Percentiles rank a stretch among this genome's conserved stretches.
These are phyloP conservation scores for Coprinopsis marcescibilis DNA, from an alignment of 768 basidiomycete genomes.

Conservation along the genomic window DNA sequence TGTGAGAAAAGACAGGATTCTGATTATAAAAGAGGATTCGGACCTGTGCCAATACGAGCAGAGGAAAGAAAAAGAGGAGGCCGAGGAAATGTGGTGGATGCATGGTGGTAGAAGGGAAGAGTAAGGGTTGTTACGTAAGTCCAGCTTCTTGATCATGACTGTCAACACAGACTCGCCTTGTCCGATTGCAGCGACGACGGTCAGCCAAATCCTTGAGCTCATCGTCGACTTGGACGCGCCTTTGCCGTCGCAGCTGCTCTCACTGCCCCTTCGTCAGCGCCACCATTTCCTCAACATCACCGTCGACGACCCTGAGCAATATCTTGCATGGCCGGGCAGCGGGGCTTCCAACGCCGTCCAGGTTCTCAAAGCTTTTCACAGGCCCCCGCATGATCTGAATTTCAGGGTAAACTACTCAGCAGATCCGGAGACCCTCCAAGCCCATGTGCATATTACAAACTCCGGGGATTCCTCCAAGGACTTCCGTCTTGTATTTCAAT, in stretches of 20 bases:
- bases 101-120: constrained; percentile 20
- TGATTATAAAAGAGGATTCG: constrained; percentile 9
- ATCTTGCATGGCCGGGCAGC: constrained; percentile 60
- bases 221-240: constrained; percentile 46
- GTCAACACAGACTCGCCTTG: not conserved
- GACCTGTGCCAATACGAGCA: constrained; percentile 41
- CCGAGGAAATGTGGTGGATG: constrained; percentile 26
- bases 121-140: constrained; percentile 23
- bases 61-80: constrained; percentile 30
- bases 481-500: constrained; percentile 64
- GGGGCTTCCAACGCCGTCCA: constrained; percentile 28
- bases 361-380: constrained; percentile 26
- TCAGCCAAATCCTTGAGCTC: constrained; percentile 50
- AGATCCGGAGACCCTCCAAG: constrained; percentile 48
- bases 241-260: constrained; percentile 58
- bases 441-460: constrained; percentile 48
- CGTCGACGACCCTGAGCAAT: constrained; percentile 43
- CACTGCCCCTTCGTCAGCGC: constrained; percentile 51
- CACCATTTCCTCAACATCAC: constrained; percentile 58
- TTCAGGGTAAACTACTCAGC: constrained; percentile 29
- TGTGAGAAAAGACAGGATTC: constrained; percentile 6
- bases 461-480: constrained; percentile 11
- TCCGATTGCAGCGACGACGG: constrained; percentile 28
- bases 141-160: constrained; percentile 16
- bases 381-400: constrained; percentile 12